Percentiles rank a stretch among this genome's conserved stretches.
phyloP scores from a whole-genome alignment of 345 rosid species.

The Sonneratia alba region DNA sequence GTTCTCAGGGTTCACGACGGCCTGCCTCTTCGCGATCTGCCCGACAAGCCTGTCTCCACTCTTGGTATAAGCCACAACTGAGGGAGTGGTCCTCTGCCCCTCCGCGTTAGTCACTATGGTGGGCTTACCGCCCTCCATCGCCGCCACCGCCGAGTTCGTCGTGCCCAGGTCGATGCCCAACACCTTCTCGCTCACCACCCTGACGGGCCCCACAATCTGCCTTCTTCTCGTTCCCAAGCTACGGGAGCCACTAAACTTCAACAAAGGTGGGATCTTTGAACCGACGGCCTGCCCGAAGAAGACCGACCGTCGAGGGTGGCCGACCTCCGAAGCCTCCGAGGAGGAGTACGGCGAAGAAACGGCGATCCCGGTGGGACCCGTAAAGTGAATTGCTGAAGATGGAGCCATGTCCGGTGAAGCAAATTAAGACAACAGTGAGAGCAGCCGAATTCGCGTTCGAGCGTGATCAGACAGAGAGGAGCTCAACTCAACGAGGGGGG shows the following conservation, averaged over 20 bases:
- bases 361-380: not conserved
- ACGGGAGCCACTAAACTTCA: constrained; percentile 51
- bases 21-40: constrained; percentile 95
- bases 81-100: constrained; percentile 96
- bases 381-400: constrained; percentile 9
- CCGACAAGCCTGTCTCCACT: constrained; percentile 87
- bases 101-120: constrained; percentile 92
- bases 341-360: constrained; percentile 1
- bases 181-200: constrained; percentile 74
- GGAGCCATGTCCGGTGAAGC: not conserved
- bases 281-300: constrained; percentile 6
- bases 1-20: constrained; percentile 94
- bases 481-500: not conserved
- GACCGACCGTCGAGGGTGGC: not conserved
- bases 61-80: constrained; percentile 89
- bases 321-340: not conserved
- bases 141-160: constrained; percentile 95
- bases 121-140: constrained; percentile 98
- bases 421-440: not conserved
- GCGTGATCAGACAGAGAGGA: not conserved
- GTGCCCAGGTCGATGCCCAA: constrained; percentile 96
- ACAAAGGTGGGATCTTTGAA: constrained; percentile 32
- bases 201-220: constrained; percentile 38
- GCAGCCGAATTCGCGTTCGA: not conserved
- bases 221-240: constrained; percentile 23